Conservation (phyloP, 1,284 basidiomycete genomes). For the Apiotrichum gamsii region DNA sequence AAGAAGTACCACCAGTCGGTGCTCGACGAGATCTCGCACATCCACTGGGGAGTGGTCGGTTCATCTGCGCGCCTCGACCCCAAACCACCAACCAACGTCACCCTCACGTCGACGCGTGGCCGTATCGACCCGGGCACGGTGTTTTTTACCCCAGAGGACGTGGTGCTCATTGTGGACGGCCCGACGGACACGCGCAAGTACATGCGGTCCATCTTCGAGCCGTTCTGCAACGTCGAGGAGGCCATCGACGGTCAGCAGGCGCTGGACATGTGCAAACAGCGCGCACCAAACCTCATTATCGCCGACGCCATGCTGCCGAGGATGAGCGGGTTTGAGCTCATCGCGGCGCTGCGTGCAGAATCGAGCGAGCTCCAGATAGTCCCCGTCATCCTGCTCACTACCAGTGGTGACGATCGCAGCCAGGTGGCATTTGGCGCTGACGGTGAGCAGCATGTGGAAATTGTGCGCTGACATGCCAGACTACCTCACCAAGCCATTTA, state of each 20-base stretch:
- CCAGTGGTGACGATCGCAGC: no score
- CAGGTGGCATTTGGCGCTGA: constrained; percentile 11
- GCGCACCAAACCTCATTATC: constrained; percentile 21
- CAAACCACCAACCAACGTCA: no score
- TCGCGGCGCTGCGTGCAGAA: constrained; percentile 6
- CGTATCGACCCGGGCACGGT: constrained; percentile 36
- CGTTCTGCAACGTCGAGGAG: constrained; percentile 37
- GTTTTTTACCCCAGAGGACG: constrained; percentile 39
- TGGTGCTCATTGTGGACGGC: constrained; percentile 39
- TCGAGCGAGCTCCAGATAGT: constrained; percentile 7
- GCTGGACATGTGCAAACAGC: constrained; percentile 24
- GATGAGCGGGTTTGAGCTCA: constrained; percentile 18
- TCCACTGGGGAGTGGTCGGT: neutral
- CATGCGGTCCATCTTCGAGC: constrained; percentile 23
- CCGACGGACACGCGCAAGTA: constrained; percentile 32
- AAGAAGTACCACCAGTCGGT: no score
- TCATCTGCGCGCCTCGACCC: no score
- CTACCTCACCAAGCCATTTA: constrained; percentile 31
- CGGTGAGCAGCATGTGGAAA: constrained; percentile 21
- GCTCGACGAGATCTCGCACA: no score
- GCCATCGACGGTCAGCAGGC: constrained; percentile 39
- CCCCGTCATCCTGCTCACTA: constrained; percentile 19
- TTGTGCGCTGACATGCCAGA: constrained; percentile 43
- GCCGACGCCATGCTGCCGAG: constrained; percentile 35
- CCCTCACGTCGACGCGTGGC: no score